Percentiles rank a stretch among this genome's conserved stretches.
phyloP scores from a whole-genome alignment of 352 stramenopile genomes.

The Globisporangium alternatum region DNA sequence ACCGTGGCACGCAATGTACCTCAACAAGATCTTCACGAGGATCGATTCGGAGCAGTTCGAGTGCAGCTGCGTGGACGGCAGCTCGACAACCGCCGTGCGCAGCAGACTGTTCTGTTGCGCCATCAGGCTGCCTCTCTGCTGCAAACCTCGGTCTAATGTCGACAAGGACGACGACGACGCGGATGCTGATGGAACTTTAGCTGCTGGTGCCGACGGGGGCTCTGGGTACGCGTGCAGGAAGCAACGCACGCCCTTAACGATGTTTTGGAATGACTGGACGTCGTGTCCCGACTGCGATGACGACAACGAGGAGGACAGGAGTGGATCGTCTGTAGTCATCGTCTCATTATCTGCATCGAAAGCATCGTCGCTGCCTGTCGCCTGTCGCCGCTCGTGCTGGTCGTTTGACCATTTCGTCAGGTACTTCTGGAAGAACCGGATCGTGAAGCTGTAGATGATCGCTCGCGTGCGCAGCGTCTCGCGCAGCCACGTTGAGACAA shows the following conservation, averaged over 20 bases:
- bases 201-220: slow-evolving; percentile 1
- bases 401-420: slow-evolving; percentile 57
- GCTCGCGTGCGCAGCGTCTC: slow-evolving; percentile 48
- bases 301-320: slow-evolving; percentile 13
- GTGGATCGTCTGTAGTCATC: neutral
- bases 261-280: slow-evolving; percentile 59
- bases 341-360: slow-evolving; percentile 16
- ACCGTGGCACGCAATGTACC: slow-evolving; percentile 83
- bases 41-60: slow-evolving; percentile 73
- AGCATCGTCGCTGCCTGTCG: slow-evolving; percentile 12
- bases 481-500: slow-evolving; percentile 47
- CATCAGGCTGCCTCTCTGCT: slow-evolving; percentile 18
- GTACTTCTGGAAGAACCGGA: slow-evolving; percentile 72
- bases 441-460: slow-evolving; percentile 74
- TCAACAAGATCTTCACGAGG: slow-evolving; percentile 72
- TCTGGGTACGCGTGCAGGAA: slow-evolving; percentile 65
- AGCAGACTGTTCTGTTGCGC: slow-evolving; percentile 40
- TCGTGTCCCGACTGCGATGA: slow-evolving; percentile 31
- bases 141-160: neutral
- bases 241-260: slow-evolving; percentile 75
- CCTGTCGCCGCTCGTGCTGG: slow-evolving; percentile 23
- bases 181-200: neutral
- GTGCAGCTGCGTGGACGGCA: slow-evolving; percentile 57
- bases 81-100: slow-evolving; percentile 46
- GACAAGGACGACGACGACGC: neutral